Evolutionary conservation across 179 eudicot genomes (phyloP), one percentile per base, ranked within the genome.

Genomic region (Gypsophila paniculata): DNA sequence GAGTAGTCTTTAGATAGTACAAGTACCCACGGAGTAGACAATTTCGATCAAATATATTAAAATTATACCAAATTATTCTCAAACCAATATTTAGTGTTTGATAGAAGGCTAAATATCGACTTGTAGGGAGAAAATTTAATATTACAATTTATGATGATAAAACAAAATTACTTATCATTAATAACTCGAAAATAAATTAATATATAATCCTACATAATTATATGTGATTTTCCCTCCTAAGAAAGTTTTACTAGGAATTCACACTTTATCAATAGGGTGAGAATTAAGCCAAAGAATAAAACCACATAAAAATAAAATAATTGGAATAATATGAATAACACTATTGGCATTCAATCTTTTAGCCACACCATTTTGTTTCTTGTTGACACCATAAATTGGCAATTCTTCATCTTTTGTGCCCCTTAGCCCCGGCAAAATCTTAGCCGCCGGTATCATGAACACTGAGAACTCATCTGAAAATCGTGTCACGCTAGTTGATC

Each of bases 221-320:
- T 39, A 5, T 2, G 44, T 2, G 9, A 39, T 39, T 0, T 39
- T 39, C 4, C 6, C 55, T 51, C 5, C 55, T 51, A 51, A 51
- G 55, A 55, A 55, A 55, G 2, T 18, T 19, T 55, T 19, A 19
- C 34, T 29, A 29, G 15, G 59, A 54, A 22, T 19, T 73, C 21
- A 77, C 17, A 77, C 39, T 8, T 69, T 70, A 23, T 54, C 64
- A 65, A 72, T 65, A 64, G 71, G 81, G 32, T 79, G 86, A 84
- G 85, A 84, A 76, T 48, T 79, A 2, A 77, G 58, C 89, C 88
- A 88, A 68, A 88, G 91, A 69, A 84, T 54, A 59, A 88, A 77
- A 52, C 76, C 85, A 81, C 88, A 86, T 1, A 84, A 17, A 73
- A 86, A 15, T 65, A 88, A 58, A 44, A 88, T 15, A 23, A 82